phyloP scores from a whole-genome alignment of 1,284 basidiomycete species.

The Cryptococcus floricola region DNA sequence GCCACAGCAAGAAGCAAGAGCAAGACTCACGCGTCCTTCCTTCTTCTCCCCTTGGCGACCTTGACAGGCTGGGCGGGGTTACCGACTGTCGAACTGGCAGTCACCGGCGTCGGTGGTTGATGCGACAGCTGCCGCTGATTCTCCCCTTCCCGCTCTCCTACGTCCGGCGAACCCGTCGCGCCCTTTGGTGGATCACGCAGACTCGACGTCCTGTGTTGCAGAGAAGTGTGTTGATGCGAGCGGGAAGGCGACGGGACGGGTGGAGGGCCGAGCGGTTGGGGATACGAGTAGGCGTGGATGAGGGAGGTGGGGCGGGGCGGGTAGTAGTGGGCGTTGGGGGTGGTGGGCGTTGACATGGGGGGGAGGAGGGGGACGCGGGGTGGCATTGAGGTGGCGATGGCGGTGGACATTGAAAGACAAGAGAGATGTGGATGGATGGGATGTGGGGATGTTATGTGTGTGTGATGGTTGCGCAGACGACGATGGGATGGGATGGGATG shows the following conservation, averaged over 20 bases:
- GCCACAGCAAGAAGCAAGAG: no score
- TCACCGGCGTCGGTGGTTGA: slow-evolving; percentile 1
- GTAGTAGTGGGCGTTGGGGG: not conserved
- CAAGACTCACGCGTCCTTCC: slow-evolving; percentile 6
- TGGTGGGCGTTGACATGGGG: not conserved
- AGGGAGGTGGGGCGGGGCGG: not conserved
- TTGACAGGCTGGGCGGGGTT: not conserved
- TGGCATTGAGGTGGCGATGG: not conserved
- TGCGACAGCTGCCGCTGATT: slow-evolving; percentile 17
- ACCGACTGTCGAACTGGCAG: not conserved
- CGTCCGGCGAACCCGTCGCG: slow-evolving; percentile 16
- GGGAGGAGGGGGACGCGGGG: not conserved
- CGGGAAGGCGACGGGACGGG: not conserved
- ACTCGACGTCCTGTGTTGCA: slow-evolving; percentile 28
- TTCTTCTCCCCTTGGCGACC: slow-evolving; percentile 11
- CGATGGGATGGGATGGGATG: not conserved
- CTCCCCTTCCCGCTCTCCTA: slow-evolving; percentile 12
- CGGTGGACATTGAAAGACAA: not conserved
- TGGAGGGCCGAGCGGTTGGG: slow-evolving; percentile 3
- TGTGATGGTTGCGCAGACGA: not conserved
- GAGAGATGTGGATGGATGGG: not conserved
- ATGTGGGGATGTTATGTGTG: not conserved
- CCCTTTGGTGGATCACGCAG: slow-evolving; percentile 31
- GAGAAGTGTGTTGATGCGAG: not conserved
- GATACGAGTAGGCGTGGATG: slow-evolving; percentile 1